Conservation (phyloP, 768 basidiomycete genomes). For the Epithele typhae region DNA sequence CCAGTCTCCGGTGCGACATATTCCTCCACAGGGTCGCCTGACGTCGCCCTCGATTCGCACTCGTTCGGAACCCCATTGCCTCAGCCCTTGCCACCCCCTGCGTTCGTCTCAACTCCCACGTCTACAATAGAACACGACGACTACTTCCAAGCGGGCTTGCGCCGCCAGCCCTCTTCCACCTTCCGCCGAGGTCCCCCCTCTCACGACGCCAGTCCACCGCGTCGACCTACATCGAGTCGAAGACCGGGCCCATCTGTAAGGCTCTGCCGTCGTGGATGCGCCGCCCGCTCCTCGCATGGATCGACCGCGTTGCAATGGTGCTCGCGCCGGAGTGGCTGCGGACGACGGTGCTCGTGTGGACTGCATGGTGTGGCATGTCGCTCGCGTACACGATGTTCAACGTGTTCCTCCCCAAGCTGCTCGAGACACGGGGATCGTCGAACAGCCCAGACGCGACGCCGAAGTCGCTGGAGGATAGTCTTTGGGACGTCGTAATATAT, state of each 20-base stretch:
- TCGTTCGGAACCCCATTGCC: conserved; percentile 22
- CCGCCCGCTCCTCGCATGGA: conserved; percentile 63
- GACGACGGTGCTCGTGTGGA: conserved; percentile 80
- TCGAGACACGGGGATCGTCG: conserved; percentile 52
- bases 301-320: conserved; percentile 63
- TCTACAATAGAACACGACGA: background rate
- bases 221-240: conserved; percentile 40
- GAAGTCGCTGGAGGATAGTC: conserved; percentile 52
- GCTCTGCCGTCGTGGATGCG: conserved; percentile 50
- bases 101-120: background rate
- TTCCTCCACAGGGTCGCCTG: conserved; percentile 24
- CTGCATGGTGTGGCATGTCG: conserved; percentile 69
- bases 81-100: background rate
- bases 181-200: background rate
- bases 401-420: conserved; percentile 81
- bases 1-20: too few species aligned
- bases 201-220: conserved; percentile 13
- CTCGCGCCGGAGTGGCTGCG: conserved; percentile 70
- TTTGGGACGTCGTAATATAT: conserved; percentile 87
- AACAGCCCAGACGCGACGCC: conserved; percentile 20
- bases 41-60: conserved; percentile 22
- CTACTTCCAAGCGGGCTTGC: too few species aligned
- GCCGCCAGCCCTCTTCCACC: background rate
- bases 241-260: conserved; percentile 36
- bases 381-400: conserved; percentile 92